Base-by-base conservation (phyloP, 495 filamentous ascomycete genomes). In the Daldinia bambusicola region DNA sequence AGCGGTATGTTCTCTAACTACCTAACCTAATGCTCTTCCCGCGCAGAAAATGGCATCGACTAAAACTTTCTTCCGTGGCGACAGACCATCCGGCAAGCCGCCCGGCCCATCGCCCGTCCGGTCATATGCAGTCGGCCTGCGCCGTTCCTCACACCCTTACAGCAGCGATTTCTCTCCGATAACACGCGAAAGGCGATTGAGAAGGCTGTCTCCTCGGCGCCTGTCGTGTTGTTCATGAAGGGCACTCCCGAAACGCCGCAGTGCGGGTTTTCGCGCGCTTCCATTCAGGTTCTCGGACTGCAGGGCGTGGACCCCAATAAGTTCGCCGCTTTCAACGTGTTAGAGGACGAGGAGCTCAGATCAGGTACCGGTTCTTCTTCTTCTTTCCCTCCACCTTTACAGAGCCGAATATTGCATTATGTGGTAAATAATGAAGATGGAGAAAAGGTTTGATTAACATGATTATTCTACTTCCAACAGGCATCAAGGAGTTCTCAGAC, bases 201-300 rank as follows among this genome's bases (percentile, higher is more conserved):
- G 75, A 91, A 93, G 77, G 94, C 94, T 8, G 88, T 98, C 18
- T 81, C 77, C 26, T 92, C 93, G 1, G 90, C 93, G 9, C 95
- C 94, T 4, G 95, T 99, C 0, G 95, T 99, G 14, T 86, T 99
- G 30, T 99, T 98, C 84, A 98, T 98, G 95, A 98, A 98, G 81
- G 95, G 95, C 57, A 98, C 95, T 2, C 95, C 95, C 43, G 95
- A 98, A 80, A 93, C 87, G 22, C 95, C 95, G n/a, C 95, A 99
- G 78, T 99, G 95, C 80, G 95, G 95, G 41, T 99, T 98, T 84
- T 99, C 95, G 57, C 87, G 94, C 75, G 95, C 95, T 26, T 95
- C 89, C 76, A 93, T 99, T 77, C 94, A 98, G 84, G 94, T 99
- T 66, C 84, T 99, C 30, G 92, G 95, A 34, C 77, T 97, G 78